A percentile compares a stretch with the other conserved stretches of the same genome.
These are phyloP conservation scores for Pythium myriotylum DNA, from an alignment of 352 stramenopile species.

Conservation along the genomic window DNA sequence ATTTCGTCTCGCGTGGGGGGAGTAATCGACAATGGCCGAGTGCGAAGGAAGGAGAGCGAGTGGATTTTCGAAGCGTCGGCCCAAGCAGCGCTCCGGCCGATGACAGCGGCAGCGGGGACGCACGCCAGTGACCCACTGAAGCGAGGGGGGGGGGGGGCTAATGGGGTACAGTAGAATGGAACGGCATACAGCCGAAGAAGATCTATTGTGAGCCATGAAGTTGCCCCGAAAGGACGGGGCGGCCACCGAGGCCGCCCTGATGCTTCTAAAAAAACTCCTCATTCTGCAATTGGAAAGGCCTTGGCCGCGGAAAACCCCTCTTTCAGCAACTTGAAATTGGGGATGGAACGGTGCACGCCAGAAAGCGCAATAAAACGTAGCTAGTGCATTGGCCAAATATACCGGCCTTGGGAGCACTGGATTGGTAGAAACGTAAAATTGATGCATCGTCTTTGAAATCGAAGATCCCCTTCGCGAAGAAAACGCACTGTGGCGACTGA, in stretches of 20 bases:
- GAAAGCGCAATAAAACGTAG: constrained; percentile 11
- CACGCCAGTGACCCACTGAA: constrained; percentile 17
- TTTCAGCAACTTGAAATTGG: constrained; percentile 21
- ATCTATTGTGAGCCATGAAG: constrained; percentile 15
- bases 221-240: constrained; percentile 10
- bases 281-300: constrained; percentile 11
- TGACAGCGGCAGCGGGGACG: neutral
- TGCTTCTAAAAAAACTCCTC: constrained; percentile 22
- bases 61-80: neutral
- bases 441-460: too few species aligned
- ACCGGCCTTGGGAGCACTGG: too few species aligned
- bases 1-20: neutral
- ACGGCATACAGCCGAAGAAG: constrained; percentile 4
- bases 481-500: neutral
- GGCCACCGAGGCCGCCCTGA: constrained; percentile 2
- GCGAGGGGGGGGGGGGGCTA: neutral
- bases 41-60: neutral
- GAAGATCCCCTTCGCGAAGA: neutral
- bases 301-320: constrained; percentile 2
- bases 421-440: constrained; percentile 9
- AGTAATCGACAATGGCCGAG: constrained; percentile 28
- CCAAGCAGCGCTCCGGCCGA: too few species aligned
- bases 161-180: constrained; percentile 14
- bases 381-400: constrained; percentile 7
- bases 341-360: constrained; percentile 16